Conservation (phyloP, 148 eudicot species). For the Mesembryanthemum crystallinum region DNA sequence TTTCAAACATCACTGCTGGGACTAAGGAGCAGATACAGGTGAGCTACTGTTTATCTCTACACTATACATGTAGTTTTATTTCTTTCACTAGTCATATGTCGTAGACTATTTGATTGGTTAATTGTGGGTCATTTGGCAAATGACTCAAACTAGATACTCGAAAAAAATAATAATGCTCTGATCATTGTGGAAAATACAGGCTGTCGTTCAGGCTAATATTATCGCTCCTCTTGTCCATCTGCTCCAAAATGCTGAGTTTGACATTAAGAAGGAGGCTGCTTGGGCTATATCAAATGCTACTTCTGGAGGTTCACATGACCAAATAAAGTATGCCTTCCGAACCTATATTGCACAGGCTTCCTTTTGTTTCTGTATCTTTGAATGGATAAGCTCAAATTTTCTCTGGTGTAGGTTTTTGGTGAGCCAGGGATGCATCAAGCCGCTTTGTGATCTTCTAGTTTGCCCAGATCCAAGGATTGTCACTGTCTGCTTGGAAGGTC, state of each 20-base stretch:
- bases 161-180: neutral
- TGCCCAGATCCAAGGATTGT: slow-evolving; percentile 85
- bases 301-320: slow-evolving; percentile 81
- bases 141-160: neutral
- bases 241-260: slow-evolving; percentile 85
- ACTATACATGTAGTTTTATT: neutral
- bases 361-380: neutral
- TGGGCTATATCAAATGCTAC: slow-evolving; percentile 94
- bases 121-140: neutral
- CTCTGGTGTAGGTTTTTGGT: slow-evolving; percentile 55
- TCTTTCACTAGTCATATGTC: neutral
- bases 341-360: neutral
- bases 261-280: slow-evolving; percentile 91
- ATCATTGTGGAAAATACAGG: slow-evolving; percentile 28
- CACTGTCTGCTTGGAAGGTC: slow-evolving; percentile 88
- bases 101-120: neutral
- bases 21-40: slow-evolving; percentile 91
- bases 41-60: neutral
- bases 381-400: neutral
- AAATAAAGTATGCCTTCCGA: slow-evolving; percentile 53
- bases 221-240: slow-evolving; percentile 63
- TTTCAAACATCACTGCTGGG: slow-evolving; percentile 90
- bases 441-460: slow-evolving; percentile 73
- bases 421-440: slow-evolving; percentile 74
- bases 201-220: slow-evolving; percentile 66